A percentile compares a stretch with the other conserved stretches of the same genome.
These are phyloP conservation scores for Pelagophyceae sp. DNA, from an alignment of 352 stramenopile genomes.

Conservation along the genomic window DNA sequence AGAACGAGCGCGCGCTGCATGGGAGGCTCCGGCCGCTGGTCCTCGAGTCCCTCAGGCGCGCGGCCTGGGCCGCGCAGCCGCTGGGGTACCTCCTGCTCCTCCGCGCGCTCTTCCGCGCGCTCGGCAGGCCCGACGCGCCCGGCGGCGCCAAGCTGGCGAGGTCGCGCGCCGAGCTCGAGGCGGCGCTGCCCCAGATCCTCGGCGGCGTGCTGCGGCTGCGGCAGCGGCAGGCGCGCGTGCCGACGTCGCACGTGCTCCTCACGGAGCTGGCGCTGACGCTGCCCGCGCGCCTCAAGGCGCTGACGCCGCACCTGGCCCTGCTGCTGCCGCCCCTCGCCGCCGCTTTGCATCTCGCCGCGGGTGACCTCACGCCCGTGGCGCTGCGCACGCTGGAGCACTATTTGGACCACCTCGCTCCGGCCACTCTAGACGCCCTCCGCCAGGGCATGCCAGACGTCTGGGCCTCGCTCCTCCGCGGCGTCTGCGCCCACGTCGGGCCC, in stretches of 20 bases:
- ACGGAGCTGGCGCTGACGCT: background rate
- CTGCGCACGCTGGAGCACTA: background rate
- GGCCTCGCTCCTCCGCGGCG: slow-evolving; percentile 69
- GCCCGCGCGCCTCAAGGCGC: background rate
- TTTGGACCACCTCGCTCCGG: background rate
- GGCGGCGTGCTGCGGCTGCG: background rate
- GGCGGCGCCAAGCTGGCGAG: slow-evolving; percentile 73
- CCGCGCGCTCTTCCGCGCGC: slow-evolving; percentile 73
- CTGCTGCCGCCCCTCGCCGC: background rate
- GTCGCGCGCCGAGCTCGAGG: slow-evolving; percentile 62
- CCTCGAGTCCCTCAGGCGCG: slow-evolving; percentile 73
- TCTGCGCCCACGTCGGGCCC: slow-evolving; percentile 86
- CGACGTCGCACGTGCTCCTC: background rate
- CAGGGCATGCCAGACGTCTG: background rate
- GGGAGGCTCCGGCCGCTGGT: slow-evolving; percentile 86
- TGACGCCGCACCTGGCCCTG: background rate
- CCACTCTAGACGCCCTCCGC: background rate
- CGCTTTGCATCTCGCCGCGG: background rate
- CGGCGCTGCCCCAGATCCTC: background rate
- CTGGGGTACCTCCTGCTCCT: slow-evolving; percentile 89
- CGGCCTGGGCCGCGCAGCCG: slow-evolving; percentile 65
- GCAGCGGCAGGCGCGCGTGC: background rate
- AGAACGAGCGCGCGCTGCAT: slow-evolving; percentile 86
- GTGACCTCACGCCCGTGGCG: background rate
- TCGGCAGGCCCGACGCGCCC: slow-evolving; percentile 21